Evolutionary conservation across 495 filamentous ascomycete species (phyloP).

Genomic region (Cryomyces minteri): DNA sequence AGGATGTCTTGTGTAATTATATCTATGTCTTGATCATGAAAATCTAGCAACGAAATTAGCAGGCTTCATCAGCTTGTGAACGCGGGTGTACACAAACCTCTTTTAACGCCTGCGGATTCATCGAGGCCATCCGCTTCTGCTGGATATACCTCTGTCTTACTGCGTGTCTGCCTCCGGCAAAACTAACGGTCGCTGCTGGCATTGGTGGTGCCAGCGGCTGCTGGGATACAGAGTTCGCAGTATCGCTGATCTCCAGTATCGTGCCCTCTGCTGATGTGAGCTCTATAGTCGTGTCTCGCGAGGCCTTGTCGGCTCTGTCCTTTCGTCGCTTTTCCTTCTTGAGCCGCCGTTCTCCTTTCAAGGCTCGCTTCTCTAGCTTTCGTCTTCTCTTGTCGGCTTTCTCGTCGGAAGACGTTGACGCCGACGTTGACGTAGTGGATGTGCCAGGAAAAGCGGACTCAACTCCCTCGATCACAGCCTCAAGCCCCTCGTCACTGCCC

Average conservation of each 20-base stretch:
- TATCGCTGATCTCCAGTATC: neutral
- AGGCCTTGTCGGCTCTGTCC: neutral
- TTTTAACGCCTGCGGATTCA: slow-evolving; percentile 54
- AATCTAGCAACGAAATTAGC: slow-evolving; percentile 5
- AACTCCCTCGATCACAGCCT: too few species aligned
- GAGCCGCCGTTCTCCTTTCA: neutral
- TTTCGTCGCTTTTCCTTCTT: neutral
- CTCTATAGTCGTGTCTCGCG: neutral
- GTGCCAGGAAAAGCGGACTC: too few species aligned
- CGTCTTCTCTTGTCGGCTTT: slow-evolving; percentile 9
- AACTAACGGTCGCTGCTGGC: slow-evolving; percentile 7
- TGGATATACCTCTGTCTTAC: slow-evolving; percentile 55
- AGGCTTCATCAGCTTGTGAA: neutral
- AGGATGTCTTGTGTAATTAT: too few species aligned
- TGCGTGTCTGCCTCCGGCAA: slow-evolving; percentile 32
- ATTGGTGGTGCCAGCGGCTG: neutral
- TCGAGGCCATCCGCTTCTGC: slow-evolving; percentile 56
- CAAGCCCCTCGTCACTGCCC: slow-evolving; percentile 14
- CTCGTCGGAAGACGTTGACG: slow-evolving; percentile 19
- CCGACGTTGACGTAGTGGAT: neutral
- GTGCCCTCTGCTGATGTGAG: neutral
- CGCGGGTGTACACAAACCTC: slow-evolving; percentile 34
- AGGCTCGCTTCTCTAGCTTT: neutral
- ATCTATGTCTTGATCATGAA: slow-evolving; percentile 16
- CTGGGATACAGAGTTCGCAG: neutral